Evolutionary conservation across 2,329 filamentous ascomycete genomes (phyloP).

Genomic region (Ramularia endophylla): DNA sequence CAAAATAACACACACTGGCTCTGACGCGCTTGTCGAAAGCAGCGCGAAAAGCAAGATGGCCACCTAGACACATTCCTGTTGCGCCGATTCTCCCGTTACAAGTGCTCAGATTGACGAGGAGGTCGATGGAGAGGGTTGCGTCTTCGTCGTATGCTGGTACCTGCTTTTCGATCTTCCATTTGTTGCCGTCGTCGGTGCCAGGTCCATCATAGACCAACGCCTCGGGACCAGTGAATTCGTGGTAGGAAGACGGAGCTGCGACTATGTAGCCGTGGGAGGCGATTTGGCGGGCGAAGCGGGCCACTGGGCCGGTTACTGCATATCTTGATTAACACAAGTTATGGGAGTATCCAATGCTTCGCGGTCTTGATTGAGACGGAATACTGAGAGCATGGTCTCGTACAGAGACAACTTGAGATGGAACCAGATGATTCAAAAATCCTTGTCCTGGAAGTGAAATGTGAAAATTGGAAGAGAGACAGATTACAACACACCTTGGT

Average conservation of each 20-base stretch:
- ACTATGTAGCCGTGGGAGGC: constrained; percentile 91
- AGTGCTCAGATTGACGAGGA: constrained; percentile 37
- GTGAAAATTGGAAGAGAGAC: background rate
- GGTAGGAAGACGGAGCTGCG: constrained; percentile 83
- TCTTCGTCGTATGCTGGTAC: constrained; percentile 74
- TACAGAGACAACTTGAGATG: too few species aligned
- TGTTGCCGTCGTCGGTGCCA: constrained; percentile 82
- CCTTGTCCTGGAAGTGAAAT: too few species aligned
- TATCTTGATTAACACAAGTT: too few species aligned
- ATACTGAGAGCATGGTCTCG: too few species aligned
- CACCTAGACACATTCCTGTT: constrained; percentile 89
- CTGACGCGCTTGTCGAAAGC: constrained; percentile 70
- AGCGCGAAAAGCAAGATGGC: constrained; percentile 71
- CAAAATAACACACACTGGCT: constrained; percentile 82
- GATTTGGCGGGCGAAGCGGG: constrained; percentile 85
- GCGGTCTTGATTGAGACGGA: too few species aligned
- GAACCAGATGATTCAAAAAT: too few species aligned
- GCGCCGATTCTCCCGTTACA: constrained; percentile 48
- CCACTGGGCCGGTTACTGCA: constrained; percentile 86
- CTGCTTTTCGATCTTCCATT: constrained; percentile 74
- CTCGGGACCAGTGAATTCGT: constrained; percentile 85
- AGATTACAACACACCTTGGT: constrained; percentile 61
- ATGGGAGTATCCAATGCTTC: too few species aligned
- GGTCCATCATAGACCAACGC: constrained; percentile 78
- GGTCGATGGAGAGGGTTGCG: constrained; percentile 39